Evolutionary conservation across 208 protist genomes (phyloP).

Genomic region (Acanthamoeba pearcei): DNA sequence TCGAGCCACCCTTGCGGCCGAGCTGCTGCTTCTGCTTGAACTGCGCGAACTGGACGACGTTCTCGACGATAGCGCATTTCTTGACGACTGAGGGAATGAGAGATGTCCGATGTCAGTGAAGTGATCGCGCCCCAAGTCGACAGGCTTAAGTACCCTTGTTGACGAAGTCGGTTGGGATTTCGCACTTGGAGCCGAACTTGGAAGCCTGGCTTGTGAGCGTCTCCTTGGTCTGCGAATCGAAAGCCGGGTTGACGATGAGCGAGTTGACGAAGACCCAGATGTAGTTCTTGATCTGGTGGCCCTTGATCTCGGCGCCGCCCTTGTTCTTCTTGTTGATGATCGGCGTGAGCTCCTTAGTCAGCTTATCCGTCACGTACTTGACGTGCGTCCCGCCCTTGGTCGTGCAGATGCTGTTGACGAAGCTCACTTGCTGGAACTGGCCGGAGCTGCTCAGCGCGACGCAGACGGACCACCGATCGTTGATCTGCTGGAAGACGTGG

Average conservation of each 20-base stretch:
- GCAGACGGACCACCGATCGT: constrained; percentile 98
- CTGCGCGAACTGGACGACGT: constrained; percentile 96
- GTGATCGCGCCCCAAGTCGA: neutral
- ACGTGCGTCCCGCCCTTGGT: constrained; percentile 99
- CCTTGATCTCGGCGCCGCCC: constrained; percentile 87
- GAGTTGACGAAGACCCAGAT: constrained; percentile 99
- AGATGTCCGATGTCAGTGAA: neutral
- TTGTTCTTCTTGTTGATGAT: constrained; percentile 97
- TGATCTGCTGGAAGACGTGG: constrained; percentile 86
- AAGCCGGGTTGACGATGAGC: constrained; percentile 99
- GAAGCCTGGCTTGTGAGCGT: constrained; percentile 96
- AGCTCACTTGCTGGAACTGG: constrained; percentile 98
- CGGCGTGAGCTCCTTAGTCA: constrained; percentile 90
- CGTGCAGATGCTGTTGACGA: constrained; percentile 99
- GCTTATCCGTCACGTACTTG: constrained; percentile 97
- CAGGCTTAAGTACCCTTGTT: constrained; percentile 88
- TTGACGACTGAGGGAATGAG: neutral
- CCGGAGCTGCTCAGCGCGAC: constrained; percentile 93
- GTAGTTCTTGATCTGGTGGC: constrained; percentile 98
- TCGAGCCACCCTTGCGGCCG: constrained; percentile 89
- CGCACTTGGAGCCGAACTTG: constrained; percentile 98
- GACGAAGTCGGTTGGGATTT: constrained; percentile 96
- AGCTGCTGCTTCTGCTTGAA: constrained; percentile 96
- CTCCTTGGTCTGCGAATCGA: constrained; percentile 99
- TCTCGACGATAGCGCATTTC: constrained; percentile 93